These are phyloP conservation scores for Protea cynaroides DNA, from an alignment of 164 flowering plant genomes.

Conservation along the genomic window DNA sequence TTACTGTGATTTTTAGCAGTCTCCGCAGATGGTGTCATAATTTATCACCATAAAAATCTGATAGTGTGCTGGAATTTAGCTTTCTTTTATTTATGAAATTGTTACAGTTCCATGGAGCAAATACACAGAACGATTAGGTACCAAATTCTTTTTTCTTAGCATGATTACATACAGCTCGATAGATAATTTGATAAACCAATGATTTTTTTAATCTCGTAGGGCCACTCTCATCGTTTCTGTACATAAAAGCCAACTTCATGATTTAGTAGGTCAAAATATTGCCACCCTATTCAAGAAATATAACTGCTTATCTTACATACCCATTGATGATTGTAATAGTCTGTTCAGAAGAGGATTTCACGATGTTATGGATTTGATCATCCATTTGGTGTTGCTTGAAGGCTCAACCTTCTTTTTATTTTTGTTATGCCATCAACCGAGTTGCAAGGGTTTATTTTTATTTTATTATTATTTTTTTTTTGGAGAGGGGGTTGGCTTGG, in stretches of 20 bases:
- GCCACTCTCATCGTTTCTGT: too few species aligned
- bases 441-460: too few species aligned
- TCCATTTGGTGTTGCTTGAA: not conserved
- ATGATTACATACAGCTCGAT: too few species aligned
- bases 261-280: too few species aligned
- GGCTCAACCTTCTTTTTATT: not conserved
- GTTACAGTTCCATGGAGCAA: not conserved
- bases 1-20: constrained; percentile 3
- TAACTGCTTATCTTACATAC: too few species aligned
- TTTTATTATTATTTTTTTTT: too few species aligned
- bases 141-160: not conserved
- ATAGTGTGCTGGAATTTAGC: not conserved
- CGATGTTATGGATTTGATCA: not conserved
- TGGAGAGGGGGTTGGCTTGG: not conserved
- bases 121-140: not conserved
- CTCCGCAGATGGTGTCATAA: not conserved
- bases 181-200: too few species aligned
- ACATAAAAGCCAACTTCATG: too few species aligned
- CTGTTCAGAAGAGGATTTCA: not conserved
- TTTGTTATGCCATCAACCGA: too few species aligned
- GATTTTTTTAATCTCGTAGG: too few species aligned
- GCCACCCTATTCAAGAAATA: too few species aligned
- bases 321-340: not conserved
- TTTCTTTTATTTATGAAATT: not conserved
- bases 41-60: not conserved